A percentile compares a stretch with the other conserved stretches of the same genome.
These are phyloP conservation scores for Chrysosporium queenslandicum DNA, from an alignment of 2,329 filamentous ascomycete species.

Conservation along the genomic window DNA sequence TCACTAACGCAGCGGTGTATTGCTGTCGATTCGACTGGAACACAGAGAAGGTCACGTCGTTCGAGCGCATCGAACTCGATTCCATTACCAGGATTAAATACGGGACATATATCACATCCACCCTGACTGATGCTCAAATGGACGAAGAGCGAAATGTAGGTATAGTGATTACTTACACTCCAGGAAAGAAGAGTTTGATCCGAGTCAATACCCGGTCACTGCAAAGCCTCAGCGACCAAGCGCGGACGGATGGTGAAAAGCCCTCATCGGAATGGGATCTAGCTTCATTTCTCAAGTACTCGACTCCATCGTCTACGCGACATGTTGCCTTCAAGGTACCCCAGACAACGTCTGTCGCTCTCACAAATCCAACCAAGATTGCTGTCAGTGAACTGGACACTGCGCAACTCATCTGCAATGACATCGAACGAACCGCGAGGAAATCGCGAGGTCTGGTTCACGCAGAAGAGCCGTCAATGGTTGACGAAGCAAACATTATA, in stretches of 20 bases:
- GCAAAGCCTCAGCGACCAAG: conserved; percentile 46
- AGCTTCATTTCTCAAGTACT: conserved; percentile 33
- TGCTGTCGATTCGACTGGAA: conserved; percentile 90
- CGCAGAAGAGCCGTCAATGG: conserved; percentile 27
- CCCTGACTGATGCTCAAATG: conserved; percentile 64
- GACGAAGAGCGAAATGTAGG: conserved; percentile 76
- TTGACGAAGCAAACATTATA: conserved; percentile 62
- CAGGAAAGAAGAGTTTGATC: conserved; percentile 59
- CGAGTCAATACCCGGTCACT: conserved; percentile 80
- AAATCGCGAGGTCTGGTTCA: conserved; percentile 34
- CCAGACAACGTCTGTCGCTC: conserved; percentile 25
- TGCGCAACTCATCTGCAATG: conserved; percentile 57
- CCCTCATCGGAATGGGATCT: conserved; percentile 31
- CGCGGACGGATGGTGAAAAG: conserved; percentile 1
- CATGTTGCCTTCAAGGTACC: conserved; percentile 38
- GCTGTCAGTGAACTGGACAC: conserved; percentile 43
- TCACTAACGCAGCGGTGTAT: conserved; percentile 79
- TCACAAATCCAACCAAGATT: conserved; percentile 17
- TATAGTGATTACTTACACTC: conserved; percentile 66
- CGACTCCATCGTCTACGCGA: conserved; percentile 24
- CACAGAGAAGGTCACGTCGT: conserved; percentile 84
- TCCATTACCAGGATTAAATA: conserved; percentile 63
- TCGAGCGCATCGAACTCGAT: conserved; percentile 71
- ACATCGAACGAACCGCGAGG: conserved; percentile 61
- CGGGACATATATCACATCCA: conserved; percentile 85